Conservation (phyloP, 208 protist genomes). For the Acanthamoeba castellanii region DNA sequence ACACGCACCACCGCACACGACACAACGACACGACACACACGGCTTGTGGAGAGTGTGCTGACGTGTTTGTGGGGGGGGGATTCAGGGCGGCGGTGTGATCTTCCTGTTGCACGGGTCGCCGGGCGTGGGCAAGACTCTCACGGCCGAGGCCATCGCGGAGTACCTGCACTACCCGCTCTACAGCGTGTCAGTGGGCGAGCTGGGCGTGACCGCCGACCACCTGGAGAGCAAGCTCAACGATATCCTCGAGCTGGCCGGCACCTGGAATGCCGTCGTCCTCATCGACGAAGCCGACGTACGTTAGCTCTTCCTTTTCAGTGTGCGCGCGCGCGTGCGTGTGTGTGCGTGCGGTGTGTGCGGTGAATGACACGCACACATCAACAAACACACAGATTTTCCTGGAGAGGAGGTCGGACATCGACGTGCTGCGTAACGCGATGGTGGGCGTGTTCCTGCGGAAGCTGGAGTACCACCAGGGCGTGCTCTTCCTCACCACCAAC, state of each 20-base stretch:
- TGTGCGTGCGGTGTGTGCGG: not conserved
- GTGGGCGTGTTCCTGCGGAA: conserved; percentile 84
- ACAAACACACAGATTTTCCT: conserved; percentile 73
- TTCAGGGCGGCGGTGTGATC: conserved; percentile 71
- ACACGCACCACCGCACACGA: too few relatives aligned
- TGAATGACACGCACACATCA: not conserved
- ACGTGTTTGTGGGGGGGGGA: too few relatives aligned
- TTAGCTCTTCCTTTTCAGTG: not conserved
- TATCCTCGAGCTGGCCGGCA: conserved; percentile 77
- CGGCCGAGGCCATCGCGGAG: conserved; percentile 86
- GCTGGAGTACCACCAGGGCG: conserved; percentile 85
- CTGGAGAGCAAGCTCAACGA: conserved; percentile 80
- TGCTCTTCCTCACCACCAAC: conserved; percentile 87
- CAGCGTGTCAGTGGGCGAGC: conserved; percentile 84
- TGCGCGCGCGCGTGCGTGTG: too few relatives aligned
- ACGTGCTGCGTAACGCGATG: conserved; percentile 84
- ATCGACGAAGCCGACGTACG: conserved; percentile 85
- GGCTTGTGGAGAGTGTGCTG: too few relatives aligned
- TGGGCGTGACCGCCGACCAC: conserved; percentile 75
- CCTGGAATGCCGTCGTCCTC: conserved; percentile 83
- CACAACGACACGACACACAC: too few relatives aligned
- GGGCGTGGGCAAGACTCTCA: conserved; percentile 87
- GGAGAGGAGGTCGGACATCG: conserved; percentile 75
- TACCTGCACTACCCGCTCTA: conserved; percentile 85
- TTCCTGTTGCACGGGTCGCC: conserved; percentile 87